Evolutionary conservation across 768 basidiomycete species (phyloP).

Genomic region (Serendipita sp.): DNA sequence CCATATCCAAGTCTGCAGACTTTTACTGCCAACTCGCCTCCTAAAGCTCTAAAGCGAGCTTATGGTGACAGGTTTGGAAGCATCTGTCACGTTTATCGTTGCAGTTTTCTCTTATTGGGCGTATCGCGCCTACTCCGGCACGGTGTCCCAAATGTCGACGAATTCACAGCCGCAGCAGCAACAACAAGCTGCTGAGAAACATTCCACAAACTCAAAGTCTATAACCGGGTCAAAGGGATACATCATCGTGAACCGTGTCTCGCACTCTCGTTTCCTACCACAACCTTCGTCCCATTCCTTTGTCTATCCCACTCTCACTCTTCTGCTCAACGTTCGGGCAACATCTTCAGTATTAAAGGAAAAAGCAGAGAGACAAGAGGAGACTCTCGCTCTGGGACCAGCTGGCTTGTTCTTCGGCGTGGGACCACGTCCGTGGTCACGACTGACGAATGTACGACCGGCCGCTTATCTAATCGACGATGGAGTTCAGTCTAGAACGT

Average conservation of each 20-base stretch:
- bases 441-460: constrained; percentile 33
- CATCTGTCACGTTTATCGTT: too few species aligned
- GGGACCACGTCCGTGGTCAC: constrained; percentile 25
- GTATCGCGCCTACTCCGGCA: too few species aligned
- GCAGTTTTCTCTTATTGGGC: too few species aligned
- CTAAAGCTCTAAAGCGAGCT: too few species aligned
- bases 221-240: constrained; percentile 20
- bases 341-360: background rate
- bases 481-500: background rate
- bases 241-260: constrained; percentile 35
- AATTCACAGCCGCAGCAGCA: too few species aligned
- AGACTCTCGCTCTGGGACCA: constrained; percentile 18
- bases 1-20: too few species aligned
- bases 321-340: constrained; percentile 35
- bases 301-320: constrained; percentile 40
- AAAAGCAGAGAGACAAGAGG: background rate
- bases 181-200: too few species aligned
- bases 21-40: too few species aligned
- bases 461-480: constrained; percentile 27
- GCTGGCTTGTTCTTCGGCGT: constrained; percentile 46
- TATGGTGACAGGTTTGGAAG: too few species aligned
- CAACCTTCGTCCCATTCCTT: constrained; percentile 33
- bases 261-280: constrained; percentile 39
- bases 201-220: too few species aligned
- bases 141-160: too few species aligned